Base-by-base conservation (phyloP, 768 basidiomycete genomes). In the Mycena amicta region DNA sequence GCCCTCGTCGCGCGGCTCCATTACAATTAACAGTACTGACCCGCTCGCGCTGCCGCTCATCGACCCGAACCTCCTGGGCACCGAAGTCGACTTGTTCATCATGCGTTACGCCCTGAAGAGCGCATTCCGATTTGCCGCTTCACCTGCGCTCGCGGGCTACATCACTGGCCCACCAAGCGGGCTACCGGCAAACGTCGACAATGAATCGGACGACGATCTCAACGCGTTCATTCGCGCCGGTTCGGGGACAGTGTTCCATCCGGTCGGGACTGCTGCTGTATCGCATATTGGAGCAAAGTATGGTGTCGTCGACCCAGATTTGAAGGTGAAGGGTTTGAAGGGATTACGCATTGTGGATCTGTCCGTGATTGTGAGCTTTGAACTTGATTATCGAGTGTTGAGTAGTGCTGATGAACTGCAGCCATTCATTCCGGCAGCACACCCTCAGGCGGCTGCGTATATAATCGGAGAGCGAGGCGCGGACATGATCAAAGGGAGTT, bases 1-100 rank as follows among this genome's bases (percentile, higher is more conserved):
- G 2, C 71, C 72, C 1, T 45, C 64, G 5, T 67, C 71, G n/a
- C 68, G 73, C 43, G 72, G 72, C 16, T 64, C 61, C 27, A 39
- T 73, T 18, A 65, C 57, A n/a, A 59, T 81, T 61, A 75, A 68
- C 47, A 75, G 77, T n/a, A 75, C 68, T 20, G 67, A 73, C 59
- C 71, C 78, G 20, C 81, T 80, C 68, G 71, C 70, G 41, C 37
- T 67, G 27, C 80, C 82, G 2, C 41, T 69, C 23, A 78, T 83
- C 68, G 74, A 82, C 64, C 77, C 79, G 0, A 74, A 74, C 57
- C 77, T 80, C 70, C 71, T 76, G 28, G 62, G 53, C 33, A 45
- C 59, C 6, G 52, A 59, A 6, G 59, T 65, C 53, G 71, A 70
- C 57, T 59, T 64, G 33, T 43, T 55, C 18, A 64, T 59, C n/a